Base-by-base conservation (phyloP, 768 basidiomycete species). In the Russula olivacea region DNA sequence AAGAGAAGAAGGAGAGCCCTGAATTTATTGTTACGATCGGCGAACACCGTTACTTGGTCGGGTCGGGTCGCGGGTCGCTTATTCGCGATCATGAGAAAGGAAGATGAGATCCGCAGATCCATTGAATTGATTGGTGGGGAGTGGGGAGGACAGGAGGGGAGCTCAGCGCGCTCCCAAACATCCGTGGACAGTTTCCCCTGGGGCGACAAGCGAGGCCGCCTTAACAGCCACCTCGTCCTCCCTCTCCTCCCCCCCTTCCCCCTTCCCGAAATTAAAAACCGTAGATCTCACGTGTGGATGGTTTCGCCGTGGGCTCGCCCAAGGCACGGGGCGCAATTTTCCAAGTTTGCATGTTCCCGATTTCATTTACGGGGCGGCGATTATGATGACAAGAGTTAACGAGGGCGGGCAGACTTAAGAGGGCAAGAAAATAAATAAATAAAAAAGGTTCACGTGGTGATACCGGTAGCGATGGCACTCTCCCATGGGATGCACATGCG, bases 1-100 rank as follows among this genome's bases (percentile, higher is more conserved):
- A 21, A 5, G 12, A 19, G 15, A 48, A 21, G 23, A 40, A 32
- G 6, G 23, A 28, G 9, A 2, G 32, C 36, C 62, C 62, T 63
- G 58, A 63, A 63, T 63, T 63, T 63, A 63, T 53, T 58, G 43
- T 58, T 25, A 36, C 34, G 51, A 59, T 63, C 62, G 62, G 62
- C 52, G 38, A 59, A 63, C 36, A 41, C 62, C 58, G 57, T 48
- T 19, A 23, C 25, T 7, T 19, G 9, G 38, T 23, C 21, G 34
- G 10, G n/a, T n/a, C n/a, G n/a, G n/a, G n/a, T n/a, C n/a, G n/a
- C n/a, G n/a, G n/a, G 48, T 49, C 48, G 45, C 10, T n/a, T 32
- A n/a, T 52, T 30, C 21, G 21, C 52, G 21, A 21, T 47, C n/a
- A 21, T 45, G n/a, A 21, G n/a, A 45, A 45, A 43, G 54, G 21